Evolutionary conservation across 2,329 filamentous ascomycete species (phyloP), one percentile per base, ranked within the genome.

Genomic region (Penicillium sp.): DNA sequence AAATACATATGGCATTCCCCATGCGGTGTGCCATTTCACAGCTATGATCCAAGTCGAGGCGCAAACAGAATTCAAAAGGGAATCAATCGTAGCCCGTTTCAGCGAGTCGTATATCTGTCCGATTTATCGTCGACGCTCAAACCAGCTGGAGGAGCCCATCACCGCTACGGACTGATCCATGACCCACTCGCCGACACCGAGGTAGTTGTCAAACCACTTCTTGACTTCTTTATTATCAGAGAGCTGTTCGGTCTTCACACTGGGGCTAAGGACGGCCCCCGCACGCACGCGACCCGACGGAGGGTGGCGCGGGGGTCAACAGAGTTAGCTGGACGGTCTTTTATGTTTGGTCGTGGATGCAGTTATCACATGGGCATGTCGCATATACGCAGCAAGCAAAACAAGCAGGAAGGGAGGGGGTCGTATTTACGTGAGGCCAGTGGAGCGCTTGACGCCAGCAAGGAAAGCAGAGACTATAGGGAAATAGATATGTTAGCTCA

Each of bases 111-210:
- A 19, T 35, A 19, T 37, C 10, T 16, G 45, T 23, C 23, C 4
- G 42, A 62, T 81, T 26, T 81, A 96, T 80, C 93, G 86, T 76
- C 86, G 93, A 71, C 95, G 86, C 80, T 97, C 93, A 75, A 99
- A 99, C 78, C 88, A 99, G 59, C 88, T 85, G 72, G 91, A 96
- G 49, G 90, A 88, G 43, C 92, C 90, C 73, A 96, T 91, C 56
- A 98, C 85, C 42, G 93, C 93, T 31, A 98, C 92, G 29, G 92
- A 96, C 80, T 96, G 90, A 77, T 99, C 95, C 92, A 99, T 96
- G 63, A 97, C 90, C 86, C 92, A 96, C 81, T 99, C 95, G 68
- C 95, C 95, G 19, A 97, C 88, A 62, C 92, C 92, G 44, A 98
- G 87, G 76, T 98, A 98, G 74, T 89, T 93, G 71, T 93, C 89